Conservation (phyloP, 768 basidiomycete genomes). For the Lyophyllum semitale region DNA sequence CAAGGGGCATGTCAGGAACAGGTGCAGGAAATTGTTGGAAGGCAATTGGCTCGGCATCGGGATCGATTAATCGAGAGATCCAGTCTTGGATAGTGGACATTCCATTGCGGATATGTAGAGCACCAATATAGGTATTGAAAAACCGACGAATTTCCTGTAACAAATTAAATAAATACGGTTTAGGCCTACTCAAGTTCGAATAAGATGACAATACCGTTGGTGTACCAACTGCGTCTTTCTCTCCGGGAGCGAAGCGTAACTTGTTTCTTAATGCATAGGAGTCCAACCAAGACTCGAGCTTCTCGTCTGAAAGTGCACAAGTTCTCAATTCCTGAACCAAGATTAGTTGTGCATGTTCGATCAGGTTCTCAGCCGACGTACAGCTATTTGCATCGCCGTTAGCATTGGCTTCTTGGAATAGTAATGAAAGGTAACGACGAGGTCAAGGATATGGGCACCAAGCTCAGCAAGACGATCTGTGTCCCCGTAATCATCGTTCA, state of each 20-base stretch:
- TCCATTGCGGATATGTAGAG: conserved; percentile 63
- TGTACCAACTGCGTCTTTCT: conserved; percentile 33
- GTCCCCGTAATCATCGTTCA: conserved; percentile 56
- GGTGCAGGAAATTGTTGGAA: conserved; percentile 7
- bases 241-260: conserved; percentile 47
- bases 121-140: conserved; percentile 67
- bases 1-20: conserved; percentile 10
- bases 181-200: not conserved
- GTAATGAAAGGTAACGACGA: conserved; percentile 52
- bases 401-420: conserved; percentile 49
- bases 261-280: conserved; percentile 54
- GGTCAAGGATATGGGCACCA: conserved; percentile 52
- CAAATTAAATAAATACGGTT: not conserved
- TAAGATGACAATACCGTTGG: conserved; percentile 22
- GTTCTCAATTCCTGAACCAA: conserved; percentile 24
- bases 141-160: conserved; percentile 55
- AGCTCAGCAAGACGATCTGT: conserved; percentile 60
- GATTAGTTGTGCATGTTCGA: conserved; percentile 6
- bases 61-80: conserved; percentile 60
- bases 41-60: conserved; percentile 27
- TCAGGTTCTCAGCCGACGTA: conserved; percentile 28
- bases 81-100: conserved; percentile 50
- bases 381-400: conserved; percentile 41
- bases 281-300: conserved; percentile 50
- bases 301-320: conserved; percentile 36